phyloP scores from a whole-genome alignment of 768 basidiomycete genomes.

The Hygrophorus pudorinus region DNA sequence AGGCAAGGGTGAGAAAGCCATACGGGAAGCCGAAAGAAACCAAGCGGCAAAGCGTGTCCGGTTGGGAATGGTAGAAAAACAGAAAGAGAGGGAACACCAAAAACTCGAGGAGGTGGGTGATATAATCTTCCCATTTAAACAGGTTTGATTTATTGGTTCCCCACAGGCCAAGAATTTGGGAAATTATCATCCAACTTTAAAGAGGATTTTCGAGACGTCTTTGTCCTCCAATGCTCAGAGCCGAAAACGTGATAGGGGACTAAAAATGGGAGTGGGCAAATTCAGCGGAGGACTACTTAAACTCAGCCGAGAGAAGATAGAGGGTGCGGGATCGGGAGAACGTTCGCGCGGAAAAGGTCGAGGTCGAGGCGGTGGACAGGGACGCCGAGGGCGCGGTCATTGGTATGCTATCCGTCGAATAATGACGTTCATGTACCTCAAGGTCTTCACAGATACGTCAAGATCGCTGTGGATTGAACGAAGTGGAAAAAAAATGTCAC shows the following conservation, averaged over 20 bases:
- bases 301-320: constrained; percentile 56
- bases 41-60: constrained; percentile 65
- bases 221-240: constrained; percentile 17
- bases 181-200: constrained; percentile 75
- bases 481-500: no score
- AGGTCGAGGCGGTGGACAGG: constrained; percentile 15
- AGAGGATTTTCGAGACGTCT: constrained; percentile 46
- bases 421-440: no score
- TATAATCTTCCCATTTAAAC: constrained; percentile 2
- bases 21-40: constrained; percentile 55
- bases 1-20: constrained; percentile 60
- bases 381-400: neutral
- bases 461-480: neutral
- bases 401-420: no score
- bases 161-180: constrained; percentile 71
- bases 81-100: constrained; percentile 42
- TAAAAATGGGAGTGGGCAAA: constrained; percentile 72
- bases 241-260: constrained; percentile 50
- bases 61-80: constrained; percentile 57
- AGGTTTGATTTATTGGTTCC: constrained; percentile 6
- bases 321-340: constrained; percentile 13
- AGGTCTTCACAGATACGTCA: no score
- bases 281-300: constrained; percentile 62
- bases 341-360: constrained; percentile 14
- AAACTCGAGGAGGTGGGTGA: constrained; percentile 56